Percentiles rank a stretch among this genome's conserved stretches.
These are phyloP conservation scores for Pichia sp. DNA, from an alignment of 1,139 yeast genomes.

Conservation along the genomic window DNA sequence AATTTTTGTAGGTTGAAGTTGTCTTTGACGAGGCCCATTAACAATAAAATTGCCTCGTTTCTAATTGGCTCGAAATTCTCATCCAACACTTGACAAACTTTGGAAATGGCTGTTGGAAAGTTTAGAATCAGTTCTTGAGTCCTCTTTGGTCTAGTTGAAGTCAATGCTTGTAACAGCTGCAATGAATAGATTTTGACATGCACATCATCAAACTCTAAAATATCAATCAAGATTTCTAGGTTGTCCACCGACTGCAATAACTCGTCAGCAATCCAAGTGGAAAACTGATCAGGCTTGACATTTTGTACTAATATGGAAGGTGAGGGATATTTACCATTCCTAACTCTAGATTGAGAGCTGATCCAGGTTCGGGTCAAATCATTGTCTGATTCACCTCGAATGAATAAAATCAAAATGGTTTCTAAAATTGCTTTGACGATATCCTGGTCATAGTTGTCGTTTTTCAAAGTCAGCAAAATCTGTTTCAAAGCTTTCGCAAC, in stretches of 20 bases:
- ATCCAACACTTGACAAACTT: slow-evolving; percentile 58
- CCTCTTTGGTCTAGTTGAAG: slow-evolving; percentile 64
- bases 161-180: slow-evolving; percentile 78
- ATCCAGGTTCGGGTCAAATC: slow-evolving; percentile 63
- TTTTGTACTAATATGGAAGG: slow-evolving; percentile 59
- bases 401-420: slow-evolving; percentile 72
- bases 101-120: slow-evolving; percentile 74
- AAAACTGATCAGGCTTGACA: slow-evolving; percentile 64
- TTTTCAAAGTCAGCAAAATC: slow-evolving; percentile 51
- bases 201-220: slow-evolving; percentile 53
- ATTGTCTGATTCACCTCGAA: slow-evolving; percentile 43
- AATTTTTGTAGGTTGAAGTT: slow-evolving; percentile 85
- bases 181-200: slow-evolving; percentile 73
- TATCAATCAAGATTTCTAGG: slow-evolving; percentile 34
- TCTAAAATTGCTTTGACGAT: slow-evolving; percentile 81
- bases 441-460: slow-evolving; percentile 60
- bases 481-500: slow-evolving; percentile 84
- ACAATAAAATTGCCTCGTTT: slow-evolving; percentile 76
- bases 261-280: slow-evolving; percentile 94
- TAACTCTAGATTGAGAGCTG: slow-evolving; percentile 67
- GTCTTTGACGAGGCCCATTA: slow-evolving; percentile 75
- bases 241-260: slow-evolving; percentile 62
- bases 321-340: slow-evolving; percentile 76
- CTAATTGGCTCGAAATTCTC: slow-evolving; percentile 84
- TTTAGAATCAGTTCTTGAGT: slow-evolving; percentile 68